These are phyloP conservation scores for Smittium mucronatum DNA, from an alignment of 371 early-diverging fungal species.

Conservation along the genomic window DNA sequence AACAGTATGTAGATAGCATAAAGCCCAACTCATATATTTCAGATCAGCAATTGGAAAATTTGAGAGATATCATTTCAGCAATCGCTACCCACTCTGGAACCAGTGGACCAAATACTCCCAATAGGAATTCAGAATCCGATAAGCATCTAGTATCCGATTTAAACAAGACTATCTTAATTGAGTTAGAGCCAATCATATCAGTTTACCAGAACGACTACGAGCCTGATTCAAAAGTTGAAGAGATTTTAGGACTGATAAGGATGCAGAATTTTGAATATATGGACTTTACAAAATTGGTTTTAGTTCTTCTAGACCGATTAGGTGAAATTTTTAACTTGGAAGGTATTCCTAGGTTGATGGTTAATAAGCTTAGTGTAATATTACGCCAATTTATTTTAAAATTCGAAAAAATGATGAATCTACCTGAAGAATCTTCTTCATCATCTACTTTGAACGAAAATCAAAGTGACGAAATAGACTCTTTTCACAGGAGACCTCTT, in stretches of 20 bases:
- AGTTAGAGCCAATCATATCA: neutral
- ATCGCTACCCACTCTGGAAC: too few relatives aligned
- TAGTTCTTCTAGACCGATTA: neutral
- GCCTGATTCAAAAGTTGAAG: neutral
- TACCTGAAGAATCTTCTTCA: neutral
- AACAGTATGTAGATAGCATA: neutral
- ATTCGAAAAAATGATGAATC: neutral
- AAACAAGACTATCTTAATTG: neutral
- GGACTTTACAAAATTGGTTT: neutral
- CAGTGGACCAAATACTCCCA: too few relatives aligned
- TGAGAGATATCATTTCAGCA: neutral
- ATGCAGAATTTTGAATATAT: neutral
- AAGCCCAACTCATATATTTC: neutral
- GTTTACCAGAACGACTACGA: neutral
- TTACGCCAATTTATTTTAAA: neutral
- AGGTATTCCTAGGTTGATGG: neutral
- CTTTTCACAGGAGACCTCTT: too few relatives aligned
- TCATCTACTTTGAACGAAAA: too few relatives aligned
- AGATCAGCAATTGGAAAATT: neutral
- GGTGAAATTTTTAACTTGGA: neutral
- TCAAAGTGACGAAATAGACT: too few relatives aligned
- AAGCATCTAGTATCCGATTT: neutral
- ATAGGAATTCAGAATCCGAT: too few relatives aligned
- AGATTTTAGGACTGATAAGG: neutral
- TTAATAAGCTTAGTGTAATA: neutral